phyloP scores from a whole-genome alignment of 2,329 filamentous ascomycete genomes.

The Apiospora sp. region DNA sequence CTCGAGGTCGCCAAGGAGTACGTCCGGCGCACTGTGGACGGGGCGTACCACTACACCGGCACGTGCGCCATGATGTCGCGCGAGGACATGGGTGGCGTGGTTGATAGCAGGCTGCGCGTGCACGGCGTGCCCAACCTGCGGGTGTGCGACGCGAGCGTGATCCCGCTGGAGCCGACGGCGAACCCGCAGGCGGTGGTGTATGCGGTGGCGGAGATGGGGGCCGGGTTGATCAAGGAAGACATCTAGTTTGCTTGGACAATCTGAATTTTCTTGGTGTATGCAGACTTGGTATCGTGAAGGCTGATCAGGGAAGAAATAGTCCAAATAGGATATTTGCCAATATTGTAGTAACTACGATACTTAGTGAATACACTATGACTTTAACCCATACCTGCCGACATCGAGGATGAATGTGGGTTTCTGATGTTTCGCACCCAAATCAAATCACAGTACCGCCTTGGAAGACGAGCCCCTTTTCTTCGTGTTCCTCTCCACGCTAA shows the following conservation, averaged over 20 bases:
- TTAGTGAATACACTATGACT: too few relatives aligned
- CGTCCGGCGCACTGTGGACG: conserved; percentile 45
- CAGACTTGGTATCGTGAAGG: too few relatives aligned
- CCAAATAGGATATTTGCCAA: too few relatives aligned
- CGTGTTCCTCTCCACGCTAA: conserved; percentile 69
- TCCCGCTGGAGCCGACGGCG: conserved; percentile 31
- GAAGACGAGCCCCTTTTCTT: conserved; percentile 28
- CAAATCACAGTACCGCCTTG: background rate
- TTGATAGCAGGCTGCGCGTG: conserved; percentile 29
- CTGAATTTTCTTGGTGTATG: too few relatives aligned
- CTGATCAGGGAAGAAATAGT: too few relatives aligned
- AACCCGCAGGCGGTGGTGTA: conserved; percentile 27
- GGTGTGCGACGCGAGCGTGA: conserved; percentile 33
- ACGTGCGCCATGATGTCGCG: conserved; percentile 46
- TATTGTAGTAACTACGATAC: too few relatives aligned
- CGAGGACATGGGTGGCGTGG: conserved; percentile 30
- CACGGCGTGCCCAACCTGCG: conserved; percentile 31
- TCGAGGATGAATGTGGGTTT: too few relatives aligned
- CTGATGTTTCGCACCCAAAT: too few relatives aligned
- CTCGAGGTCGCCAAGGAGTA: conserved; percentile 47
- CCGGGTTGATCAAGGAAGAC: background rate
- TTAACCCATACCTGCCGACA: too few relatives aligned
- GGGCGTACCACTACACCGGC: conserved; percentile 56
- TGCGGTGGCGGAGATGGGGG: background rate
- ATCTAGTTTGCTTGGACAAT: too few relatives aligned